Evolutionary conservation across 768 basidiomycete genomes (phyloP).

Genomic region (Amanita exitialis): DNA sequence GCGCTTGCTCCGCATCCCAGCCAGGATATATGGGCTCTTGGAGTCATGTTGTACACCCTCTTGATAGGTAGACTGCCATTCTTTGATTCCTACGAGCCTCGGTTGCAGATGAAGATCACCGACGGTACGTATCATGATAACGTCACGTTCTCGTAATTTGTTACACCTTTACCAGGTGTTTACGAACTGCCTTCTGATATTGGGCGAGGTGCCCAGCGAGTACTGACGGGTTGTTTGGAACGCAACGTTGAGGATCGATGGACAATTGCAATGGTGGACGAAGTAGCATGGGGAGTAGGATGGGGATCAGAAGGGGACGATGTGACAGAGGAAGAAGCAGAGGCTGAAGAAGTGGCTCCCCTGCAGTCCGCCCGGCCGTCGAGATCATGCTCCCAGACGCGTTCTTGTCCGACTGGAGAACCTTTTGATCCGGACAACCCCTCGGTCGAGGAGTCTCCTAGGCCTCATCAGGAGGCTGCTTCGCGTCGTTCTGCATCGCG

Average conservation of each 20-base stretch:
- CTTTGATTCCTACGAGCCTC: constrained; percentile 80
- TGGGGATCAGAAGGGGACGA: constrained; percentile 49
- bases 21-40: constrained; percentile 95
- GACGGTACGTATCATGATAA: constrained; percentile 41
- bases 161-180: constrained; percentile 32
- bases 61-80: constrained; percentile 85
- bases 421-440: constrained; percentile 4
- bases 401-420: constrained; percentile 13
- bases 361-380: constrained; percentile 6
- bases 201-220: constrained; percentile 52
- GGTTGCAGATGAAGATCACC: constrained; percentile 86
- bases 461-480: constrained; percentile 19
- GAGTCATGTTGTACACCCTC: constrained; percentile 80
- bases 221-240: constrained; percentile 76
- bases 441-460: constrained; percentile 5
- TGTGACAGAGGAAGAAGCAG: constrained; percentile 21
- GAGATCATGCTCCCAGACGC: constrained; percentile 20
- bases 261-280: constrained; percentile 75
- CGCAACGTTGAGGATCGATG: constrained; percentile 52
- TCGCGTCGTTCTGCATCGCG: constrained; percentile 30
- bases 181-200: constrained; percentile 49
- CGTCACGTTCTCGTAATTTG: constrained; percentile 4
- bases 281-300: constrained; percentile 73
- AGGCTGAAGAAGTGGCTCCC: constrained; percentile 6
- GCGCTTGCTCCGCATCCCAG: constrained; percentile 46